Evolutionary conservation across 768 basidiomycete genomes (phyloP).

Genomic region (Amanita thiersii): DNA sequence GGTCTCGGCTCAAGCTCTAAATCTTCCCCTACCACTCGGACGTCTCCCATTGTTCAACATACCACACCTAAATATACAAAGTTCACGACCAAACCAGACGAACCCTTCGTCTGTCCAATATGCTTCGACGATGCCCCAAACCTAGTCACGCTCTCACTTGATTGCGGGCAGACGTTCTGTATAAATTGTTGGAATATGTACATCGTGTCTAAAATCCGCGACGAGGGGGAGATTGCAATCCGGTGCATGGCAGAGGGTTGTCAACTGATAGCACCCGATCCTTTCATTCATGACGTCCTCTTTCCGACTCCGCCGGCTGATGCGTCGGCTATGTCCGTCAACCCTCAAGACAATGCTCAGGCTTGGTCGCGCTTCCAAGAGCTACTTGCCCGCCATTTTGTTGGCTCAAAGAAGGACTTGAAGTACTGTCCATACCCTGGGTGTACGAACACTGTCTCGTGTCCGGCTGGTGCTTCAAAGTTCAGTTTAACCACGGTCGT

Average conservation of each 20-base stretch:
- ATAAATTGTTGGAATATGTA: slow-evolving; percentile 80
- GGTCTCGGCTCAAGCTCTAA: slow-evolving; percentile 23
- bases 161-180: slow-evolving; percentile 84
- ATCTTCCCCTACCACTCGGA: slow-evolving; percentile 20
- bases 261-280: slow-evolving; percentile 53
- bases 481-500: slow-evolving; percentile 69
- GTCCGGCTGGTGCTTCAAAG: slow-evolving; percentile 72
- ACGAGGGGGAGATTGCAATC: slow-evolving; percentile 67
- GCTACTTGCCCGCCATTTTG: slow-evolving; percentile 84
- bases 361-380: slow-evolving; percentile 72
- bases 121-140: slow-evolving; percentile 75
- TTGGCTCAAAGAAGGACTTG: slow-evolving; percentile 71
- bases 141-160: slow-evolving; percentile 57
- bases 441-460: slow-evolving; percentile 92
- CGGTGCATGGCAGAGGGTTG: slow-evolving; percentile 81
- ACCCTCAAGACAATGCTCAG: slow-evolving; percentile 33
- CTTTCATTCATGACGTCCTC: slow-evolving; percentile 51
- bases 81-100: slow-evolving; percentile 22
- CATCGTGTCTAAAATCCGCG: slow-evolving; percentile 69
- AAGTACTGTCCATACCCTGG: slow-evolving; percentile 95
- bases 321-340: slow-evolving; percentile 15
- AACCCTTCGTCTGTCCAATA: slow-evolving; percentile 82
- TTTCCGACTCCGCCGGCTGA: slow-evolving; percentile 19
- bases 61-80: slow-evolving; percentile 21
- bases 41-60: slow-evolving; percentile 18